A percentile compares a stretch with the other conserved stretches of the same genome.
Evolutionary conservation across 306 rosid genomes (phyloP).

Genomic region (Rosa multiflora): DNA sequence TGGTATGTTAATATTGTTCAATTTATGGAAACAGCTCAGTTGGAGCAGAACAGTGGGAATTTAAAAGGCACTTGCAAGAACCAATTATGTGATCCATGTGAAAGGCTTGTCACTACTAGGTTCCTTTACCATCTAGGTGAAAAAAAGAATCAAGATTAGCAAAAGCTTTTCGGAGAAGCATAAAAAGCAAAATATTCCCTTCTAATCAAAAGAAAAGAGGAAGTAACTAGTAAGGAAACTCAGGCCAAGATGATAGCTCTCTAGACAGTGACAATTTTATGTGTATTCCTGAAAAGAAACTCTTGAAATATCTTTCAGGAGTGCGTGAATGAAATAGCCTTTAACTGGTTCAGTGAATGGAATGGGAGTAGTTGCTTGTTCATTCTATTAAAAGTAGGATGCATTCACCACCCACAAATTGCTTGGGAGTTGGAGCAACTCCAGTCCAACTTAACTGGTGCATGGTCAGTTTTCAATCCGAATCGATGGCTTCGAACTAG

Average conservation of each 20-base stretch:
- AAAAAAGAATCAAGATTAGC: constrained; percentile 50
- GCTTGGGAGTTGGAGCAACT: constrained; percentile 1
- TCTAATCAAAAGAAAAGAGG: constrained; percentile 33
- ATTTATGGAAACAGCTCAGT: constrained; percentile 37
- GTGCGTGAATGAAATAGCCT: constrained; percentile 11
- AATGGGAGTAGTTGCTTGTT: constrained; percentile 9
- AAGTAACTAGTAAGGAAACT: constrained; percentile 38
- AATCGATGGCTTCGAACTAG: background rate
- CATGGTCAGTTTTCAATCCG: constrained; percentile 3
- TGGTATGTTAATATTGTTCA: constrained; percentile 42
- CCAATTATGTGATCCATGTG: constrained; percentile 44
- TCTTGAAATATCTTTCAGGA: constrained; percentile 15
- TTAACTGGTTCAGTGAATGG: background rate
- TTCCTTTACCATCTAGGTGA: constrained; percentile 34
- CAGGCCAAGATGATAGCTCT: constrained; percentile 30
- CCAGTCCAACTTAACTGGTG: constrained; percentile 1
- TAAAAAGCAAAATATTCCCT: constrained; percentile 52
- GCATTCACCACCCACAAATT: constrained; percentile 18
- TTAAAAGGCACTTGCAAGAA: constrained; percentile 50
- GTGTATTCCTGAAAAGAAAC: constrained; percentile 19
- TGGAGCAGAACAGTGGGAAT: constrained; percentile 44
- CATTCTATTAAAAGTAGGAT: constrained; percentile 17
- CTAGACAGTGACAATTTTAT: constrained; percentile 47
- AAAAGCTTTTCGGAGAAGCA: constrained; percentile 50
- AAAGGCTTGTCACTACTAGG: constrained; percentile 37